Evolutionary conservation across 768 basidiomycete genomes (phyloP), one percentile per base, ranked within the genome.

Genomic region (Rhodosporidiobolus odoratus): DNA sequence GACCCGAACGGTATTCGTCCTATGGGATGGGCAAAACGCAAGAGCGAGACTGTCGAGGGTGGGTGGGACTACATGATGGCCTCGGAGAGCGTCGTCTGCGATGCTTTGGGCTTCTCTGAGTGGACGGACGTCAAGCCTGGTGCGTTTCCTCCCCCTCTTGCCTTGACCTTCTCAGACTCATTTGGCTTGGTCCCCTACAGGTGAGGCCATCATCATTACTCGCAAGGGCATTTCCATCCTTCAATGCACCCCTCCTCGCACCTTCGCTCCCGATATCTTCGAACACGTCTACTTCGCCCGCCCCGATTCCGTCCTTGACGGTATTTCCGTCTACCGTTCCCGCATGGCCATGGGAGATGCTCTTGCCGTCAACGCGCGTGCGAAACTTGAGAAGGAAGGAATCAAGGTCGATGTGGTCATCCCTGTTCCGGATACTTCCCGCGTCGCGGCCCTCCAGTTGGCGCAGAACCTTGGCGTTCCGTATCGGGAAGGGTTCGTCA

Each of bases 261-360:
- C 85, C 2, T 96, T 97, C 78, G 90, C 95, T 1, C 96, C 96
- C 30, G 96, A 98, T 81, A 96, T 99, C 77, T 99, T 98, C 78
- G 96, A 99, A 84, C 96, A 86, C 76, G 57, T 99, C 73, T 99
- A 99, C 82, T 92, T 99, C 79, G 93, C 96, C 12, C 88, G 96
- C 65, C 96, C 95, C 0, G 96, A 99, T 81, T 96, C 92, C 10
- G 96, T 97, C 59, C 84, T 99, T 60, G 94, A 99, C 77, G 94
- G 95, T 52, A 88, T 99, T 80, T 93, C 91, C 77, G 96, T 98
- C 54, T 98, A 98, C 80, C 86, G 96, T 57, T 90, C 91, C 78
- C 88, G 96, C 47, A 98, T 98, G 96, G 92, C 96, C 1, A 99
- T 99, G 96, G 96, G 96, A 65, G 94, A 98, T 78, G 86, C 88